Evolutionary conservation across 2,329 filamentous ascomycete genomes (phyloP).

Genomic region (Talaromyces sp.): DNA sequence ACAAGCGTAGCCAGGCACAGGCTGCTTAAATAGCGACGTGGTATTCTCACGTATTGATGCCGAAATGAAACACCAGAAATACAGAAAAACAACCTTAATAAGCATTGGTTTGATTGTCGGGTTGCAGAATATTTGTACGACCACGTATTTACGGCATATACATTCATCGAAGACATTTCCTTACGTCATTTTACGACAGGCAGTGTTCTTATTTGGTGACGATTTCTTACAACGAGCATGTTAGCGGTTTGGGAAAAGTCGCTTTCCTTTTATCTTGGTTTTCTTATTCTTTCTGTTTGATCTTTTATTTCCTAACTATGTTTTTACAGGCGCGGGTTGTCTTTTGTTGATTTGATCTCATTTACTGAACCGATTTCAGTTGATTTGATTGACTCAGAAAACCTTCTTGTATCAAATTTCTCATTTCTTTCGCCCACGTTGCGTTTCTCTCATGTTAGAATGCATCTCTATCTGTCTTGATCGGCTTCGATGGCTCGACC

Average conservation of each 20-base stretch:
- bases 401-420: conserved; percentile 17
- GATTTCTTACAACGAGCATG: conserved; percentile 30
- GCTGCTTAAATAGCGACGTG: conserved; percentile 35
- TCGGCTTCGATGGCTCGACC: conserved; percentile 14
- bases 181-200: conserved; percentile 29
- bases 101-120: conserved; percentile 18
- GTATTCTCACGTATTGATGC: conserved; percentile 23
- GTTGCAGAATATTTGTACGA: conserved; percentile 26
- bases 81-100: conserved; percentile 17
- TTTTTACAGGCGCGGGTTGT: conserved; percentile 21
- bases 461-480: conserved; percentile 20
- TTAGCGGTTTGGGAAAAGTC: conserved; percentile 44
- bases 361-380: not conserved
- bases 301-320: conserved; percentile 20
- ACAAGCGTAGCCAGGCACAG: conserved; percentile 47
- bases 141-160: conserved; percentile 30
- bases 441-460: conserved; percentile 16
- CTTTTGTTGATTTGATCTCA: not conserved
- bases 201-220: conserved; percentile 31
- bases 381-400: not conserved
- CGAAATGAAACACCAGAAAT: conserved; percentile 12
- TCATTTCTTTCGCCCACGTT: not conserved
- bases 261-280: conserved; percentile 20
- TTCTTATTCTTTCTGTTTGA: conserved; percentile 26
- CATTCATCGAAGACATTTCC: conserved; percentile 28